Conservation (phyloP, 352 stramenopile species). For the Pythium apleroticum region DNA sequence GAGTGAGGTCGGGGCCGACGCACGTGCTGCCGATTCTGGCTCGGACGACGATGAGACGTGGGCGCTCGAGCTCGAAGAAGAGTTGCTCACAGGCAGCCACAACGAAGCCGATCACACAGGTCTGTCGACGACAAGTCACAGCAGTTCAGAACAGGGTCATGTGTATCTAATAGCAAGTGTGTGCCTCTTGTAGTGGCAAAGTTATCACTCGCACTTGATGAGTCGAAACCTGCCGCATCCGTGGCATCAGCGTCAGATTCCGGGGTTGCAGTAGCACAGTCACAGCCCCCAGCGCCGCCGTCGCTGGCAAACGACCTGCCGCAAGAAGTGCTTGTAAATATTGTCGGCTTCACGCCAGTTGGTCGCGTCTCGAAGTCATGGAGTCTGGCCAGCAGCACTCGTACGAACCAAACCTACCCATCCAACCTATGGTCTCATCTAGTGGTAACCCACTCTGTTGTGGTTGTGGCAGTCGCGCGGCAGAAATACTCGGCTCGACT, state of each 20-base stretch:
- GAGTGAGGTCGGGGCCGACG: constrained; percentile 4
- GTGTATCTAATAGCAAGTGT: background rate
- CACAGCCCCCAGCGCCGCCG: background rate
- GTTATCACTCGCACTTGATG: background rate
- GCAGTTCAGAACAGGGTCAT: background rate
- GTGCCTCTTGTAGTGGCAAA: background rate
- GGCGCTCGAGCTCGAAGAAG: constrained; percentile 69
- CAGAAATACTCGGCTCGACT: constrained; percentile 61
- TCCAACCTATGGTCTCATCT: background rate
- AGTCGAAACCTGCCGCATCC: background rate
- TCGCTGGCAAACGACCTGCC: constrained; percentile 52
- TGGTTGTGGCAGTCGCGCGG: constrained; percentile 39
- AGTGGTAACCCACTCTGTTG: background rate
- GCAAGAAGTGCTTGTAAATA: constrained; percentile 69
- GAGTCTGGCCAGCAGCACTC: constrained; percentile 67
- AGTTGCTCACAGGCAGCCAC: constrained; percentile 40
- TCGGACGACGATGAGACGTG: constrained; percentile 59
- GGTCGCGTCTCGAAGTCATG: constrained; percentile 80
- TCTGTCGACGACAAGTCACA: background rate
- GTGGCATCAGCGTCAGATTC: background rate
- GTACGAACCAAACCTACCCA: constrained; percentile 22
- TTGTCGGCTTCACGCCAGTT: constrained; percentile 69
- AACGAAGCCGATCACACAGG: background rate
- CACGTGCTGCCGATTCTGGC: constrained; percentile 9
- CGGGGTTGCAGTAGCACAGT: background rate